Evolutionary conservation across 495 filamentous ascomycete genomes (phyloP).

Genomic region (Venustampulla echinocandica): DNA sequence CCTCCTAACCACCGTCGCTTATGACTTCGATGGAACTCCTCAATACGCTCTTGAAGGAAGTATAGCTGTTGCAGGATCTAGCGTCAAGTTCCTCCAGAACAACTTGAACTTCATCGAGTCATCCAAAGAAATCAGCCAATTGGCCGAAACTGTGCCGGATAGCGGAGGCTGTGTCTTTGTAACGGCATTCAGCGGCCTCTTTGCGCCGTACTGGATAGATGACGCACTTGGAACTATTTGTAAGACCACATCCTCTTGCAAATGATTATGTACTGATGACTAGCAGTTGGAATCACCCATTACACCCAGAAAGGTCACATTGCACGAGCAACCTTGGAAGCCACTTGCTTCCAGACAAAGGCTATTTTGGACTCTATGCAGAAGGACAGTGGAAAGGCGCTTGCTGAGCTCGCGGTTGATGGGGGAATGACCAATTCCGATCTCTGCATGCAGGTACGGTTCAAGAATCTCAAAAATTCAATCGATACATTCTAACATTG

Average conservation of each 20-base stretch:
- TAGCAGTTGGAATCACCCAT: constrained; percentile 68
- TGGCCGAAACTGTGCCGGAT: constrained; percentile 72
- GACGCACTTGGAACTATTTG: constrained; percentile 75
- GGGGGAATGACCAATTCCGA: constrained; percentile 91
- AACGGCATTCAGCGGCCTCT: constrained; percentile 92
- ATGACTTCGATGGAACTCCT: constrained; percentile 70
- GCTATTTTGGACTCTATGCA: constrained; percentile 94
- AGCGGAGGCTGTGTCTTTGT: constrained; percentile 89
- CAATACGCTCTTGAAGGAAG: constrained; percentile 87
- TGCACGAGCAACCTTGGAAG: constrained; percentile 86
- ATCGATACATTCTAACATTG: neutral
- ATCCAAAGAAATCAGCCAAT: constrained; percentile 67
- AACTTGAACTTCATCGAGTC: constrained; percentile 76
- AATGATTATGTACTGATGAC: neutral
- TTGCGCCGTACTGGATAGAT: constrained; percentile 98
- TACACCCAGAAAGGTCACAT: constrained; percentile 85
- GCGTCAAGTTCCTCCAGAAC: constrained; percentile 81
- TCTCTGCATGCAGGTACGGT: constrained; percentile 64
- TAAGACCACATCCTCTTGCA: constrained; percentile 3
- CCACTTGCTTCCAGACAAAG: constrained; percentile 89
- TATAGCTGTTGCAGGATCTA: constrained; percentile 82
- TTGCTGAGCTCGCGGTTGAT: constrained; percentile 75
- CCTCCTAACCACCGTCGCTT: constrained; percentile 77
- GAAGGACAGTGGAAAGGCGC: constrained; percentile 68
- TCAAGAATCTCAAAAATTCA: neutral